These are phyloP conservation scores for Pugionium cornutum DNA, from an alignment of 345 rosid species.

Conservation along the genomic window DNA sequence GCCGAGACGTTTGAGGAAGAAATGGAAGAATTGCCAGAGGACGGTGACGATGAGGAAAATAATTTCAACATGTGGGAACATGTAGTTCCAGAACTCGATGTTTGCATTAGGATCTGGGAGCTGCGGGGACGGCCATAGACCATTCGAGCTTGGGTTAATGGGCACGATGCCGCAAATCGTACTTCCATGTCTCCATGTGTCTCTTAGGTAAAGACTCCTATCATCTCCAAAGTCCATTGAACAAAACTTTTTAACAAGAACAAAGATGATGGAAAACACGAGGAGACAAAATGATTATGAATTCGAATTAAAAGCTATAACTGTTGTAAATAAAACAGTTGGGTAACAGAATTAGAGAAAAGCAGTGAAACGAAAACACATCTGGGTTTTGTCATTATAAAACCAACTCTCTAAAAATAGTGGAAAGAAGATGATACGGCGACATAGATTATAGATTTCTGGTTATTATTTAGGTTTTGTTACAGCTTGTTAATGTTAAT, in stretches of 20 bases:
- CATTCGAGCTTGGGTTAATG: slow-evolving; percentile 34
- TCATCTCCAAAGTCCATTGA: slow-evolving; percentile 38
- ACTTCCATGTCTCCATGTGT: slow-evolving; percentile 39
- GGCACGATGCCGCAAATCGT: slow-evolving; percentile 37
- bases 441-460: slow-evolving; percentile 18
- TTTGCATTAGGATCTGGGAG: slow-evolving; percentile 29
- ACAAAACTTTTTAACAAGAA: slow-evolving; percentile 4
- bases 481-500: slow-evolving; percentile 35
- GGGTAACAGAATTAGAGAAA: slow-evolving; percentile 16
- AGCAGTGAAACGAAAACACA: slow-evolving; percentile 18
- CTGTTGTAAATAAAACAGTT: neutral
- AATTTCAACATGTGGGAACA: slow-evolving; percentile 36
- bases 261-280: slow-evolving; percentile 15
- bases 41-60: slow-evolving; percentile 25
- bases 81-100: slow-evolving; percentile 14
- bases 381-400: slow-evolving; percentile 20
- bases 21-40: slow-evolving; percentile 38
- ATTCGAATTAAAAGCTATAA: slow-evolving; percentile 12
- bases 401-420: slow-evolving; percentile 31
- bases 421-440: slow-evolving; percentile 23
- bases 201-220: slow-evolving; percentile 36
- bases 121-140: slow-evolving; percentile 28
- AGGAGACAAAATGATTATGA: neutral
- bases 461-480: slow-evolving; percentile 23
- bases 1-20: slow-evolving; percentile 37